Percentiles rank a stretch among this genome's conserved stretches.
Conservation (phyloP, 768 basidiomycete genomes). For the Pulveroboletus sp. region DNA sequence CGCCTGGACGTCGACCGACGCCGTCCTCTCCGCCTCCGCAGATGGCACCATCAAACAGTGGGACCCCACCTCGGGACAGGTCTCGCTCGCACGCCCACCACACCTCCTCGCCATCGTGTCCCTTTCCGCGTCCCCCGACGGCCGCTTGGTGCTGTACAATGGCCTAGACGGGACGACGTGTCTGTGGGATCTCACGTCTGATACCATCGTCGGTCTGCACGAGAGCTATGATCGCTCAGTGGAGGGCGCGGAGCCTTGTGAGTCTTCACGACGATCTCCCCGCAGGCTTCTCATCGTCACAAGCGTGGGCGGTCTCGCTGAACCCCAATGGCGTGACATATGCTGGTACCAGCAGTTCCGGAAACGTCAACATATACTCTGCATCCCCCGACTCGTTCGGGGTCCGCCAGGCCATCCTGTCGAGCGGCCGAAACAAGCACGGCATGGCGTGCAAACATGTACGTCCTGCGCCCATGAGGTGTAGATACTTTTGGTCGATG, state of each 20-base stretch:
- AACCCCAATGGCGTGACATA: slow-evolving; percentile 71
- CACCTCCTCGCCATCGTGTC: slow-evolving; percentile 86
- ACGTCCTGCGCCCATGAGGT: slow-evolving; percentile 24
- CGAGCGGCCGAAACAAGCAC: slow-evolving; percentile 70
- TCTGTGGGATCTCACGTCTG: slow-evolving; percentile 66
- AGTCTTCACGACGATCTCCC: slow-evolving; percentile 24
- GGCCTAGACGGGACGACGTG: slow-evolving; percentile 80
- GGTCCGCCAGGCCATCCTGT: slow-evolving; percentile 48
- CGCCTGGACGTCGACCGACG: slow-evolving; percentile 63
- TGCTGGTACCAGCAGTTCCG: slow-evolving; percentile 66
- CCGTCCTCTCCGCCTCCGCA: slow-evolving; percentile 65
- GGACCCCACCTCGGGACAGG: slow-evolving; percentile 63
- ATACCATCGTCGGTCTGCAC: slow-evolving; percentile 54
- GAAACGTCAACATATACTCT: slow-evolving; percentile 71
- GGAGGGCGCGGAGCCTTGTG: slow-evolving; percentile 63
- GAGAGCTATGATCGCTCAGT: slow-evolving; percentile 68
- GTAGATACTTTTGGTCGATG: background rate
- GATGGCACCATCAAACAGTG: slow-evolving; percentile 76
- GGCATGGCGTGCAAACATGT: slow-evolving; percentile 74
- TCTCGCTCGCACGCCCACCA: slow-evolving; percentile 53
- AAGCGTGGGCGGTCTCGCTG: slow-evolving; percentile 83
- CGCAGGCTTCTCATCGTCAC: background rate
- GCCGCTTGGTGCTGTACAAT: slow-evolving; percentile 66
- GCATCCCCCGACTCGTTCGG: slow-evolving; percentile 65
- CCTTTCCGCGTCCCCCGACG: slow-evolving; percentile 65